Base-by-base conservation (phyloP, 306 rosid genomes). In the Castanea mollissima region DNA sequence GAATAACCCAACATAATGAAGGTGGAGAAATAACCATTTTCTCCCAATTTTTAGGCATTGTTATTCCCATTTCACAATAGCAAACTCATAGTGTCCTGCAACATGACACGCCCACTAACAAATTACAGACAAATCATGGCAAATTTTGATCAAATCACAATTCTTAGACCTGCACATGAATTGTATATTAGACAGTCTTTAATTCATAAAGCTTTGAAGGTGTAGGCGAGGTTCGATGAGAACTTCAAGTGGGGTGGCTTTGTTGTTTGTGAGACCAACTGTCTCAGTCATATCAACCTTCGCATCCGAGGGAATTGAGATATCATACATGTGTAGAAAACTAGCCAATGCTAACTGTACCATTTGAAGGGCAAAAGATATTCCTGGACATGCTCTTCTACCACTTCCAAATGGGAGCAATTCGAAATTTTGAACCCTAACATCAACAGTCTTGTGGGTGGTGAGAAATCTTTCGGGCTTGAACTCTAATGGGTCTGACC, bases 311-410 rank as follows among this genome's bases (percentile, higher is more conserved):
- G 69, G 72, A 5, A 88, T 85, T 7, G 68, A 23, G 19, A 90
- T 9, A 4, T 92, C 83, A 46, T 88, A 87, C 1, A 83, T 86
- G 4, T 92, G 97, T 25, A 90, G 34, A 20, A 88, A 67, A 55
- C 81, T 20, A 13, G 91, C 94, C 6, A 88, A 18, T 2, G 86
- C 71, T 27, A 88, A 74, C 0, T 63, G 54, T 16, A 80, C 75
- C 84, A 87, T 75, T 29, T 85, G 88, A 68, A 92, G 79, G 2
- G 75, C 88, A 44, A 85, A 73, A 3, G 68, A 29, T 0, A 76
- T 49, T 7, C 90, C 94, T 11, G 94, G 92, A n/a, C 94, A 90
- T 0, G 51, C 5, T 77, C 97, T 88, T 80, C 97, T 83, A 4
- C 97, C 97, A 5, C 83, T 46, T 0, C 92, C 91, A 71, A 92